phyloP scores from a whole-genome alignment of 495 filamentous ascomycete genomes.

The Podospora bellae-mahoneyi region DNA sequence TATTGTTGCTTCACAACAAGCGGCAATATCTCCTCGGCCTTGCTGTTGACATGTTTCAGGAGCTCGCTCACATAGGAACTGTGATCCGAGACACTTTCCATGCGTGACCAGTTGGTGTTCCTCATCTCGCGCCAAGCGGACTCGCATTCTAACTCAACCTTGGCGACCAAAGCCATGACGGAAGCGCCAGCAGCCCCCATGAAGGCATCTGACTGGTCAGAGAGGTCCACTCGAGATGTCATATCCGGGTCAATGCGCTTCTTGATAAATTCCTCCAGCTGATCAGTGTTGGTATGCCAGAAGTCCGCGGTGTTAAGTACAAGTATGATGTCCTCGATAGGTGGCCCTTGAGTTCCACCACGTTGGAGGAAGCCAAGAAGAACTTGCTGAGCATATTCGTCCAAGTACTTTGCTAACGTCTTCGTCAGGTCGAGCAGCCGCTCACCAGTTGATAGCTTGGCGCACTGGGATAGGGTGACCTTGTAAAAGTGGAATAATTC shows the following conservation, averaged over 20 bases:
- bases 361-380: conserved; percentile 72
- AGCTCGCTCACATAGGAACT: conserved; percentile 87
- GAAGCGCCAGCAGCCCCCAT: conserved; percentile 91
- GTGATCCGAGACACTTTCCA: conserved; percentile 93
- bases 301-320: conserved; percentile 97
- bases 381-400: conserved; percentile 93
- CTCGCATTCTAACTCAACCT: conserved; percentile 77
- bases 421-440: conserved; percentile 81
- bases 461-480: conserved; percentile 84
- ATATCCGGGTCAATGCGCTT: conserved; percentile 77
- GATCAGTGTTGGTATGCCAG: conserved; percentile 87
- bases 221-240: conserved; percentile 73
- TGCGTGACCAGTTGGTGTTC: conserved; percentile 89
- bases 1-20: conserved; percentile 90
- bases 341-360: conserved; percentile 55
- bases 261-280: conserved; percentile 93
- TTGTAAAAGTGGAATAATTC: conserved; percentile 98
- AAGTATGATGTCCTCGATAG: conserved; percentile 72
- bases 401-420: conserved; percentile 87
- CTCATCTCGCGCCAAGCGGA: conserved; percentile 95
- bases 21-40: conserved; percentile 67
- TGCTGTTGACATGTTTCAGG: conserved; percentile 64
- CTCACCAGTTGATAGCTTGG: conserved; percentile 87
- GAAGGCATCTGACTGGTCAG: conserved; percentile 90
- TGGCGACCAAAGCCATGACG: conserved; percentile 76